Percentiles rank a stretch among this genome's conserved stretches.
phyloP scores from a whole-genome alignment of 2,329 filamentous ascomycete species.

The Tolypocladium paradoxum region DNA sequence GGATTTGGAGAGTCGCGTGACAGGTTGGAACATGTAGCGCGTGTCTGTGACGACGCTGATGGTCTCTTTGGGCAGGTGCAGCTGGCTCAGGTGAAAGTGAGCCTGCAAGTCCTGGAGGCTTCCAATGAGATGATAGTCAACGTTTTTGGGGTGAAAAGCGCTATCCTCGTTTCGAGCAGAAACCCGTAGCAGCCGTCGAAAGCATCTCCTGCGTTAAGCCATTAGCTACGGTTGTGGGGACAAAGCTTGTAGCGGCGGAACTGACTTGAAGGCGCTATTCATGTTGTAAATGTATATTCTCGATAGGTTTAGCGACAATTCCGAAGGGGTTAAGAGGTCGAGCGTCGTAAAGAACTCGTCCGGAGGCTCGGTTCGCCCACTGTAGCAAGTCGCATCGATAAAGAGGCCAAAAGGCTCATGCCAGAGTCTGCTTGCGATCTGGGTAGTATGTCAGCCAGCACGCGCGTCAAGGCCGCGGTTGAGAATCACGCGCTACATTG shows the following conservation, averaged over 20 bases:
- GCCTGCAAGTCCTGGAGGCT: conserved; percentile 53
- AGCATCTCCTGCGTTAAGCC: conserved; percentile 39
- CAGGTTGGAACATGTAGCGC: conserved; percentile 53
- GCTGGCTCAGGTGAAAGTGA: conserved; percentile 55
- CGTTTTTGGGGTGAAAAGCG: conserved; percentile 52
- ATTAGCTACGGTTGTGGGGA: neutral
- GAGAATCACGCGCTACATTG: neutral
- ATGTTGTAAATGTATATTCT: conserved; percentile 63
- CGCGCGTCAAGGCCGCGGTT: no score
- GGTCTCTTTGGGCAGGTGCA: conserved; percentile 59
- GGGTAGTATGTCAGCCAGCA: neutral
- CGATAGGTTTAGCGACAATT: conserved; percentile 47
- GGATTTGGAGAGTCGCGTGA: conserved; percentile 55
- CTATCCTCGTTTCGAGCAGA: conserved; percentile 49
- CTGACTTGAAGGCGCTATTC: conserved; percentile 56
- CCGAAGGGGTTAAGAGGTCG: conserved; percentile 50
- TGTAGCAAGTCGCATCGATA: conserved; percentile 61
- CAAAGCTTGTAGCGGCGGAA: neutral
- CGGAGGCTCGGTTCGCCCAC: conserved; percentile 53
- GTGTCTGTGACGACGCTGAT: conserved; percentile 58
- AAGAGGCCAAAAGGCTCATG: conserved; percentile 57
- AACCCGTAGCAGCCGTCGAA: conserved; percentile 51
- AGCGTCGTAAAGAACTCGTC: conserved; percentile 55
- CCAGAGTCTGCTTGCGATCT: conserved; percentile 62
- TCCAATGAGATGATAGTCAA: conserved; percentile 56